phyloP scores from a whole-genome alignment of 139 green algal genomes.

The Tetraselmis chui region DNA sequence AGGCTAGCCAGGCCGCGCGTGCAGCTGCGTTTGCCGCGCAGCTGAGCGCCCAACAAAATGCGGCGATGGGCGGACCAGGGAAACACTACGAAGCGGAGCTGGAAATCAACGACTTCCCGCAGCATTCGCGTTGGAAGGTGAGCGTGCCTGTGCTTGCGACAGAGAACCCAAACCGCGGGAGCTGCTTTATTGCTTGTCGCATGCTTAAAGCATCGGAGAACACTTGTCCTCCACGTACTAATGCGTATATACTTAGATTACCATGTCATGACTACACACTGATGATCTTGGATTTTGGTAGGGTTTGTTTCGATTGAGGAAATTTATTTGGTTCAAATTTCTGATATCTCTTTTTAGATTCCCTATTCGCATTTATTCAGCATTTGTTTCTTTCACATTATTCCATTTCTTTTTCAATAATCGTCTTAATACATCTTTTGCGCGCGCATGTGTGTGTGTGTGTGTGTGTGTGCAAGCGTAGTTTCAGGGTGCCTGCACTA shows the following conservation, averaged over 20 bases:
- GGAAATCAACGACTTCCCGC: slow-evolving; percentile 99
- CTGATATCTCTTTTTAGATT: too few species aligned
- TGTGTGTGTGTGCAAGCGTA: too few species aligned
- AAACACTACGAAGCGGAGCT: slow-evolving; percentile 84
- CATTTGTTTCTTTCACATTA: too few species aligned
- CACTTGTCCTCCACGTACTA: background rate
- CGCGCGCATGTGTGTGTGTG: too few species aligned
- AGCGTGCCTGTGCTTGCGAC: background rate
- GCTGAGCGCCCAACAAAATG: background rate
- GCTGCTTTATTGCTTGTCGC: background rate
- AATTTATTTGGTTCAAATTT: background rate
- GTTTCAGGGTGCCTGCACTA: too few species aligned
- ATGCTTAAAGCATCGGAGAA: background rate
- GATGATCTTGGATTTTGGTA: background rate
- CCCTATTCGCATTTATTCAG: too few species aligned
- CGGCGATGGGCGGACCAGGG: background rate
- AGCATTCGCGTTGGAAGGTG: slow-evolving; percentile 87
- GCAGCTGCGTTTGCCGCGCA: slow-evolving; percentile 5
- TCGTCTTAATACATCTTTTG: too few species aligned
- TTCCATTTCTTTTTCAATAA: too few species aligned
- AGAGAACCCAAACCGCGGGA: too few species aligned
- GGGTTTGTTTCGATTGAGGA: background rate
- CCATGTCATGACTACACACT: background rate
- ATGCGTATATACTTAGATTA: background rate
- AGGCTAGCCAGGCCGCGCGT: background rate